Percentiles rank a stretch among this genome's conserved stretches.
These are phyloP conservation scores for Neoboletus magnificus DNA, from an alignment of 768 basidiomycete species.

Conservation along the genomic window DNA sequence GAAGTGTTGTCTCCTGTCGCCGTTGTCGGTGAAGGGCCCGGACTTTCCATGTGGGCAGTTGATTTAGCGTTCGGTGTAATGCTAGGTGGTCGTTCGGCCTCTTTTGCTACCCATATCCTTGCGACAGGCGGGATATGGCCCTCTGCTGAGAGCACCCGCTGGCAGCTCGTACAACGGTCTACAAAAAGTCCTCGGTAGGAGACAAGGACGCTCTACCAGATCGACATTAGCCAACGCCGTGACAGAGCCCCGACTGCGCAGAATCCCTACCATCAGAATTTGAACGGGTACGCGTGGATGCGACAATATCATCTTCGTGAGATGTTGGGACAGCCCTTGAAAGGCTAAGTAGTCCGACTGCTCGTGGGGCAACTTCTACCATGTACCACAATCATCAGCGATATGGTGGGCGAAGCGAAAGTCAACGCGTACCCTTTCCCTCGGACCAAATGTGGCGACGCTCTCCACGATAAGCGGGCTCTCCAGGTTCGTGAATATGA, in stretches of 20 bases:
- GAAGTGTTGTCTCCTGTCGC: background rate
- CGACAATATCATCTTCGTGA: slow-evolving; percentile 56
- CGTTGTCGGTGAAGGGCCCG: background rate
- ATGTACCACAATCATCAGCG: background rate
- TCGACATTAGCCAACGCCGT: background rate
- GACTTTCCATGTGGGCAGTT: too few species aligned
- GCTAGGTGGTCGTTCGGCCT: background rate
- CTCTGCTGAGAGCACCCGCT: slow-evolving; percentile 64
- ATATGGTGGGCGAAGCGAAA: background rate
- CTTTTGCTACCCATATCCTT: slow-evolving; percentile 45
- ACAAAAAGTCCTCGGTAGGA: slow-evolving; percentile 63
- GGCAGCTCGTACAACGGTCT: slow-evolving; percentile 56
- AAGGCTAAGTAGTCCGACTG: slow-evolving; percentile 67
- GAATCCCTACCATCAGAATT: slow-evolving; percentile 42
- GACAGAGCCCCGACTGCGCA: background rate
- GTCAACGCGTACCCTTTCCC: slow-evolving; percentile 52
- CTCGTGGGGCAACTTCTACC: slow-evolving; percentile 63
- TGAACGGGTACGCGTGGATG: slow-evolving; percentile 53
- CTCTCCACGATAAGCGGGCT: slow-evolving; percentile 54
- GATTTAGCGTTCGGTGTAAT: too few species aligned
- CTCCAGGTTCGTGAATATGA: slow-evolving; percentile 37
- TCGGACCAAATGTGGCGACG: slow-evolving; percentile 66
- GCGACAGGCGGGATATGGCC: slow-evolving; percentile 72
- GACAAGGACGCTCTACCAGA: slow-evolving; percentile 44
- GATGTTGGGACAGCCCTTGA: slow-evolving; percentile 62